Base-by-base conservation (phyloP, 108 stramenopile genomes). In the Stephanodiscus minutulus region DNA sequence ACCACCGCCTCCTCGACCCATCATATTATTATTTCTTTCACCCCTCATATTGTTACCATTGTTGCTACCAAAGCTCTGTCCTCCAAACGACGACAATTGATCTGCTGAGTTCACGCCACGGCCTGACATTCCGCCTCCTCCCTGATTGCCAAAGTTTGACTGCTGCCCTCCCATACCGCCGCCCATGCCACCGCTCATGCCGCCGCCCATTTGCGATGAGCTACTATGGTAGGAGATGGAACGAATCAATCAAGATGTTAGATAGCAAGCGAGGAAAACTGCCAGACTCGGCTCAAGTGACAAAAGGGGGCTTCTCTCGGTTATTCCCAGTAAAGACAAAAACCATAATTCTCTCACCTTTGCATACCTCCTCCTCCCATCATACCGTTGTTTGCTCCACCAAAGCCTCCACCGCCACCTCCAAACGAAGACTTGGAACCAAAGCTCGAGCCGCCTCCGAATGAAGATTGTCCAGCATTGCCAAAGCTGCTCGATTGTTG, bases 1-100 rank as follows among this genome's bases (percentile, higher is more conserved):
- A 24, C 50, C 50, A 52, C 50, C 50, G 18, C 20, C 22, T 21
- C 50, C 50, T 24, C 50, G 22, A 24, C 50, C 50, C 50, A 56
- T 28, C 24, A 17, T 28, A 28, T 56, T 56, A 17, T 56, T 17
- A 56, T 17, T 29, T 29, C 28, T 29, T 29, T 28, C 27, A 56
- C 28, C 50, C 50, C 8, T 52, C 22, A 21, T 52, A 20, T 52
- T 52, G 7, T 24, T 20, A 52, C 7, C n/a, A 21, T 24, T 52
- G n/a, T 24, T 24, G 18, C n/a, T 10, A 1, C 50, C 18, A 21
- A 52, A 24, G 24, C 50, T 20, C 5, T 20, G 20, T 52, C 22
- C 22, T 20, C 50, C 50, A 21, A 52, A 39, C 9, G 39, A 52
- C 50, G 18, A 52, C 8, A 18, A 52, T 24, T 52, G 50, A 7